Percentiles rank a stretch among this genome's conserved stretches.
phyloP scores from a whole-genome alignment of 768 basidiomycete genomes.

The Naganishia friedmannii region DNA sequence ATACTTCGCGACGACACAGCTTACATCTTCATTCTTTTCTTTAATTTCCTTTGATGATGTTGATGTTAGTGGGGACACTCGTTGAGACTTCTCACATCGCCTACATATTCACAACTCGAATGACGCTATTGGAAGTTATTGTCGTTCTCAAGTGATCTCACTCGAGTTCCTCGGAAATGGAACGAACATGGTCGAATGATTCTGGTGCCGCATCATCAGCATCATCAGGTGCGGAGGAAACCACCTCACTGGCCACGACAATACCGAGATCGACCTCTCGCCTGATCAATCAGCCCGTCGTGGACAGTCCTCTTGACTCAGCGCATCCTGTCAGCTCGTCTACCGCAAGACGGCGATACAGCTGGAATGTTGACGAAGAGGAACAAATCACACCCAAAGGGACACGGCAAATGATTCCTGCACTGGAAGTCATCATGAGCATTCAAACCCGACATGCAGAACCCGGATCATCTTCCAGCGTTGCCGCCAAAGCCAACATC shows the following conservation, averaged over 20 bases:
- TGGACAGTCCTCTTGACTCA: neutral
- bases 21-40: too few species aligned
- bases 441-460: too few species aligned
- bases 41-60: too few species aligned
- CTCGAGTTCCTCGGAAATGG: neutral
- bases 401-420: neutral
- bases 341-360: constrained; percentile 10
- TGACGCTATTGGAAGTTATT: neutral
- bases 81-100: too few species aligned
- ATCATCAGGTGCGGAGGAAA: neutral
- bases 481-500: neutral
- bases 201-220: neutral
- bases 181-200: constrained; percentile 16
- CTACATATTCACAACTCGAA: too few species aligned
- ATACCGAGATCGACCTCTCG: constrained; percentile 6
- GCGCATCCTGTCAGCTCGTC: neutral
- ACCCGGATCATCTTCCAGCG: neutral
- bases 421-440: too few species aligned
- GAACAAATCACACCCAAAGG: constrained; percentile 1
- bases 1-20: too few species aligned
- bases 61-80: too few species aligned
- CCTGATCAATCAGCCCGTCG: neutral
- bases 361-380: constrained; percentile 11
- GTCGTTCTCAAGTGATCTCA: neutral
- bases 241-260: neutral